Evolutionary conservation across 192 early-diverging fungal species (phyloP), one percentile per base, ranked within the genome.

Genomic region (Backusella luteola): DNA sequence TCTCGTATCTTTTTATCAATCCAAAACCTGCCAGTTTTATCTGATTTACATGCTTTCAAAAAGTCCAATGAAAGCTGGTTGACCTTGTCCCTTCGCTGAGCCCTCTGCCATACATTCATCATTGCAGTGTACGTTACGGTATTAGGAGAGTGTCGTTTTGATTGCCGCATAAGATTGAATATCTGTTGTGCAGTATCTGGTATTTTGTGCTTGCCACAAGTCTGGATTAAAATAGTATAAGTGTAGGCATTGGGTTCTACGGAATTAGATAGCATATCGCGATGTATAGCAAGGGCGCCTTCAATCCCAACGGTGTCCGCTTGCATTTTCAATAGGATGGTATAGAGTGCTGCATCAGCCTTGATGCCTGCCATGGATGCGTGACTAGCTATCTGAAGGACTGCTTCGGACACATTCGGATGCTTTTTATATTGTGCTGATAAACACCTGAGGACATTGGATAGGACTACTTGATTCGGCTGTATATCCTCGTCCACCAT

Each of bases 191-290:
- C 82, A 39, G 74, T 77, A 34, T 80, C 82, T 39, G 69, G 67
- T 39, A 77, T 59, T 11, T 26, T 67, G 15, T 77, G 38, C 29
- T 73, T 49, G n/a, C 76, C 77, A 38, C 79, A 84, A 5, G 66
- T 56, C 52, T 75, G 66, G 8, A 84, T 80, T 12, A 84, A 46
- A 9, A 76, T 41, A 8, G 75, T 84, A 56, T 84, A 84, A 26
- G 82, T 84, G 41, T 80, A 78, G 17, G 73, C 74, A 70, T 77
- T 84, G 1, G 82, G 82, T 36, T 76, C 63, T 7, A 78, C 15
- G 3, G 69, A 66, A 5, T 73, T 23, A 3, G 56, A 26, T 8
- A 84, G 6, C 82, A 84, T 84, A 6, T 75, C 73, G 12, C 69
- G 26, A 46, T 84, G 82, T 23, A 80, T 49, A 32, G 12, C 56